These are phyloP conservation scores for Colletotrichum sp. DNA, from an alignment of 2,329 filamentous ascomycete species.

Conservation along the genomic window DNA sequence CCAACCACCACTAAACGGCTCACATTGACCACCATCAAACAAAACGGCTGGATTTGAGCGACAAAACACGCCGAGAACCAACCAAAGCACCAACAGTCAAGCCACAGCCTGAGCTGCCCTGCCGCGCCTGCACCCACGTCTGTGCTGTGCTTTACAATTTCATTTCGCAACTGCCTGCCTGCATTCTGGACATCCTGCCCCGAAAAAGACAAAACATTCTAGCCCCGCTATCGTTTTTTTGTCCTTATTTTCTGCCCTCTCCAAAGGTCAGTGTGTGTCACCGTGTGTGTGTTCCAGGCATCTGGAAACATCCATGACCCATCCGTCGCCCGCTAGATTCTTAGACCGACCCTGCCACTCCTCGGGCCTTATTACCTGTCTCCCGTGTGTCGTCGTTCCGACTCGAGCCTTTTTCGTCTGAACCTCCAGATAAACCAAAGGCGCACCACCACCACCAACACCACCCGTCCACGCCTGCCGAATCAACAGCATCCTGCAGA, in stretches of 20 bases:
- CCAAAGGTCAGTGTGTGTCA: background rate
- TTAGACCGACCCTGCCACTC: background rate
- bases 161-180: background rate
- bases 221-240: conserved; percentile 5
- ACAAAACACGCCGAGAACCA: background rate
- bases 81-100: background rate
- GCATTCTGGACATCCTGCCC: background rate
- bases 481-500: background rate
- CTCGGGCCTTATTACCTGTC: conserved; percentile 10
- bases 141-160: background rate
- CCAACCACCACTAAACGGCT: background rate
- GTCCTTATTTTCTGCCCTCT: background rate
- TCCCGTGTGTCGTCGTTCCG: background rate
- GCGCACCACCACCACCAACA: background rate
- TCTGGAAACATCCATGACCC: conserved; percentile 22
- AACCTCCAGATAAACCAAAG: conserved; percentile 2
- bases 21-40: background rate
- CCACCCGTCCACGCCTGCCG: background rate
- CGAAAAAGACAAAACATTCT: background rate
- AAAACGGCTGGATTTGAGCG: background rate
- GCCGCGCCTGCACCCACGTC: background rate
- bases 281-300: background rate
- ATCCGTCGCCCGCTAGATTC: conserved; percentile 3
- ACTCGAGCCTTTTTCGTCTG: conserved; percentile 13
- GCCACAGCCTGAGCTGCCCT: background rate